Base-by-base conservation (phyloP, 176 grass and related monocot species). In the Olyra latifolia region DNA sequence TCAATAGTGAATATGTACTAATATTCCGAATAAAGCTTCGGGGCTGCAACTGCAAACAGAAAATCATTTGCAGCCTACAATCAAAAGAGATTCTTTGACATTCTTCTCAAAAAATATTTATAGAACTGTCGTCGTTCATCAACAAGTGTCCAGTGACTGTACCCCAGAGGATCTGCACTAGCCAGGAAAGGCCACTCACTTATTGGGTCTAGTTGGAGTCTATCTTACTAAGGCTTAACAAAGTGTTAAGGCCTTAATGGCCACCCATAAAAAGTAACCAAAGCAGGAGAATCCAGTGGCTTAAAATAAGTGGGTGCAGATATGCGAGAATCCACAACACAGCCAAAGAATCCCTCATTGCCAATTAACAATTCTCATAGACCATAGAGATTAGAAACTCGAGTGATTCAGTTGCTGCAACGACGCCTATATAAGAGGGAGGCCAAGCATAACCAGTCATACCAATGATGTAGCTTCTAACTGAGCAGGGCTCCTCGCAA, bases 221-320 rank as follows among this genome's bases (percentile, higher is more conserved):
- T 75, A 74, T 68, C 49, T 41, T 52, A 7, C 62, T 64, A 55
- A 58, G 27, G 16, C 38, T 64, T 83, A 78, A 83, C 73, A 35
- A 87, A 71, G 72, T 77, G 85, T 72, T 66, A 65, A 30, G 25
- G 4, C 65, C 86, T 78, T 83, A 88, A 83, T 88, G 86, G 66
- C 66, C 86, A 82, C 79, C 66, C 66, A 71, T 78, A 72, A 72
- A 82, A 77, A 78, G 72, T 19, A 82, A 40, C 56, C 6, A 87
- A 83, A 87, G 85, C 74, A 58, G 0, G 57, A 27, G 65, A 87
- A 87, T 83, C 66, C 66, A 82, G 39, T 82, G 79, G 56, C 73
- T 72, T 62, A 72, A 84, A 67, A 84, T 74, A 54, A 88, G 75
- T 80, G 81, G 86, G 75, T 52, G 81, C 42, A 84, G 81, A 84